A percentile compares a stretch with the other conserved stretches of the same genome.
These are phyloP conservation scores for Cucurbita pepo DNA, from an alignment of 306 rosid species.

Conservation along the genomic window DNA sequence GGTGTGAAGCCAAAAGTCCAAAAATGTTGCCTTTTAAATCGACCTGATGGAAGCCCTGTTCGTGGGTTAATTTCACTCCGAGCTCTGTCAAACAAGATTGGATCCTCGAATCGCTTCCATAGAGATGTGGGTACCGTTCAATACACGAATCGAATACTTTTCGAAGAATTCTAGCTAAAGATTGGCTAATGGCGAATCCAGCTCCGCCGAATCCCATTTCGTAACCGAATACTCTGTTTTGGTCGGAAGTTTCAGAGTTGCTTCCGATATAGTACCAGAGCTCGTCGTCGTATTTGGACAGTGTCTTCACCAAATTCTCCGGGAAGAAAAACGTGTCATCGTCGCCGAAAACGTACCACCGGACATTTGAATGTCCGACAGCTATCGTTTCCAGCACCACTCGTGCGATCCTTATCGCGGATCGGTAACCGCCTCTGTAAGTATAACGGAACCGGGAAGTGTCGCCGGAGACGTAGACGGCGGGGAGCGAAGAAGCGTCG, in stretches of 20 bases:
- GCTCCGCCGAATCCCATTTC: conserved; percentile 91
- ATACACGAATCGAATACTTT: conserved; percentile 69
- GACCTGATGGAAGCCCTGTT: conserved; percentile 84
- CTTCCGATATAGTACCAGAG: conserved; percentile 84
- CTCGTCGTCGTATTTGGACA: conserved; percentile 64
- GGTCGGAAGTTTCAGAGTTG: conserved; percentile 57
- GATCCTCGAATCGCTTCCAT: conserved; percentile 76
- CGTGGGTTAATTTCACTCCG: conserved; percentile 71
- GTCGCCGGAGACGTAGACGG: conserved; percentile 44
- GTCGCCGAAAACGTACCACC: conserved; percentile 91
- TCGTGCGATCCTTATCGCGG: conserved; percentile 66
- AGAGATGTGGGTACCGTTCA: conserved; percentile 69
- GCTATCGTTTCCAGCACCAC: conserved; percentile 59
- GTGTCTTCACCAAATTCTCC: conserved; percentile 61
- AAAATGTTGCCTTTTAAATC: conserved; percentile 57
- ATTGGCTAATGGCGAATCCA: conserved; percentile 68
- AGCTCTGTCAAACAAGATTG: conserved; percentile 69
- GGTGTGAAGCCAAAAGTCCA: conserved; percentile 79
- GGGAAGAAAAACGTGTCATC: conserved; percentile 78
- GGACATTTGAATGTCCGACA: conserved; percentile 35
- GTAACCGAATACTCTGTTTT: conserved; percentile 41
- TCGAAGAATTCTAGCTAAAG: conserved; percentile 44
- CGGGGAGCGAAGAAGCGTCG: conserved; percentile 38
- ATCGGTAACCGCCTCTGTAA: conserved; percentile 23
- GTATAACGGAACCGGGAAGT: conserved; percentile 69